Base-by-base conservation (phyloP, 768 basidiomycete genomes). In the Tylopilus sp. region DNA sequence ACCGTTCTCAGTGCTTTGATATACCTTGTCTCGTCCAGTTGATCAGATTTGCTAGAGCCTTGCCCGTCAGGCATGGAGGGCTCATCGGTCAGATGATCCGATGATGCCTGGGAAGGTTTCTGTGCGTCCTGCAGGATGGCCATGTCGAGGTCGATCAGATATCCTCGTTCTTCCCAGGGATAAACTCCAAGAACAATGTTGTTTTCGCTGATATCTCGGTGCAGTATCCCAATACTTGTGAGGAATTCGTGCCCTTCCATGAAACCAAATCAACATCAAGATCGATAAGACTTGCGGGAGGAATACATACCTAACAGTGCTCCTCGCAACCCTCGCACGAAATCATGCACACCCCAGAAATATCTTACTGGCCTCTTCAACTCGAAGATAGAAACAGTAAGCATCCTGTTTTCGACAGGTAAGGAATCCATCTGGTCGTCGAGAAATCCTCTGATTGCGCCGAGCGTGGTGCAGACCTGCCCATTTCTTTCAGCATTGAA, bases 71-170 rank as follows among this genome's bases (percentile, higher is more conserved):
- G 16, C 4, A 3, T 29, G 26, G 29, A 19, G n/a, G 5, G 4
- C n/a, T 33, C n/a, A 10, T 24, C n/a, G 7, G 17, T 21, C n/a
- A 8, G 2, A 19, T n/a, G 17, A 21, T 7, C 21, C 12, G 34
- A 19, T 10, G 22, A n/a, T 4, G 16, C 11, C 11, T 9, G 12
- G 8, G 38, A 28, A 10, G 40, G 29, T 8, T 42, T 19, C 3
- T 51, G 41, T 8, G 37, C 38, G 29, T 45, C 34, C n/a, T n/a
- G n/a, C n/a, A n/a, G n/a, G n/a, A n/a, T n/a, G n/a, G n/a, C n/a
- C n/a, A n/a, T n/a, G n/a, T 73, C 67, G 4, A 71, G 49, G 48
- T 71, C 71, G 21, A 59, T 71, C 42, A 72, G n/a, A 34, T 68
- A 72, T 1, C 69, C 71, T 33, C 54, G 24, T 24, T 44, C 25